phyloP scores from a whole-genome alignment of 805 yeast genomes.

The Cyberlindnera japonica region DNA sequence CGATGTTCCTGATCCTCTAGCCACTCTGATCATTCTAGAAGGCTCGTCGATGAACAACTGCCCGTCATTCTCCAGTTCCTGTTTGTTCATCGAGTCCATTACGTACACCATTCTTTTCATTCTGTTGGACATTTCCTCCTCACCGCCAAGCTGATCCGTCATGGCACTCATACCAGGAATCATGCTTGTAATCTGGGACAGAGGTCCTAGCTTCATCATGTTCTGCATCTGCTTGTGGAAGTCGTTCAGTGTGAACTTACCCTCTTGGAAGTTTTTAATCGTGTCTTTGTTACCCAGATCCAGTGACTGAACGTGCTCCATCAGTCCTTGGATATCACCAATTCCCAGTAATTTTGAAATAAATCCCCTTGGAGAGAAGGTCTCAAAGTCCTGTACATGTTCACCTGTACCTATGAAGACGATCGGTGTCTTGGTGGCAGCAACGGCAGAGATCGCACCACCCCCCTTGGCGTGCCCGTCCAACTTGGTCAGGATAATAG shows the following conservation, averaged over 20 bases:
- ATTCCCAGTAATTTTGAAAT: constrained; percentile 91
- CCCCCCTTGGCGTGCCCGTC: constrained; percentile 99
- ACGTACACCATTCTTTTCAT: constrained; percentile 86
- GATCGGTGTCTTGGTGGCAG: constrained; percentile 93
- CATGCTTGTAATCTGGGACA: constrained; percentile 92
- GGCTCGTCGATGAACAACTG: constrained; percentile 76
- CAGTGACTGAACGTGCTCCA: constrained; percentile 89
- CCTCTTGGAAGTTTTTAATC: constrained; percentile 89
- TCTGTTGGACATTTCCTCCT: constrained; percentile 82
- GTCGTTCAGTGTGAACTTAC: constrained; percentile 88
- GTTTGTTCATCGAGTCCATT: constrained; percentile 93
- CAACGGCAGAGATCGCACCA: constrained; percentile 98
- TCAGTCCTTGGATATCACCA: constrained; percentile 89
- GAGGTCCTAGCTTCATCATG: constrained; percentile 94
- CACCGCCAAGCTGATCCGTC: constrained; percentile 76
- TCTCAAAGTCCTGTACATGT: constrained; percentile 89
- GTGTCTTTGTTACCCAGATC: constrained; percentile 87
- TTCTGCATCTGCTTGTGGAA: constrained; percentile 93
- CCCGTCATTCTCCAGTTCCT: constrained; percentile 90
- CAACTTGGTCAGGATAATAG: constrained; percentile 91
- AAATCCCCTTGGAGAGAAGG: constrained; percentile 84
- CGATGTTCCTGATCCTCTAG: constrained; percentile 90
- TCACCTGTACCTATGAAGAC: constrained; percentile 98
- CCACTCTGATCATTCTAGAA: constrained; percentile 81
- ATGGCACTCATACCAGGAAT: constrained; percentile 88